Percentiles rank a stretch among this genome's conserved stretches.
Conservation (phyloP, 768 basidiomycete genomes). For the Hypholoma fasciculare region DNA sequence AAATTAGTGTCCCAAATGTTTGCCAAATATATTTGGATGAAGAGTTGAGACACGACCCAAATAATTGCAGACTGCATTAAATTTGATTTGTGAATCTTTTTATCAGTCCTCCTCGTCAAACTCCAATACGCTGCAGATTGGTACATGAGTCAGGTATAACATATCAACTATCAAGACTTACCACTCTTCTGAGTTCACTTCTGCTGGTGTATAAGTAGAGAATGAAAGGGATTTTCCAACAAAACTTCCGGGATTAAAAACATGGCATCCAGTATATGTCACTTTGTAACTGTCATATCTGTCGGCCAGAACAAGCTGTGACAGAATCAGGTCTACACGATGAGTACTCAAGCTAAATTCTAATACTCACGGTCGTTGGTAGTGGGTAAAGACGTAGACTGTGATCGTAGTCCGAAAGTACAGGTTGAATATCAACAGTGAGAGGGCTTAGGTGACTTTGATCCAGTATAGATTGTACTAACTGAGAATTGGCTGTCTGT, state of each 20-base stretch:
- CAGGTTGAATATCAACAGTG: constrained; percentile 81
- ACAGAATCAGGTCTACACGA: not conserved
- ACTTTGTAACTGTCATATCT: constrained; percentile 95
- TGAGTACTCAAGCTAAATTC: not conserved
- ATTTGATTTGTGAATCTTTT: too few relatives aligned
- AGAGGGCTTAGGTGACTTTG: constrained; percentile 94
- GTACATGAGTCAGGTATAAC: not conserved
- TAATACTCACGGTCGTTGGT: constrained; percentile 76
- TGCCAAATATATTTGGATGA: too few relatives aligned
- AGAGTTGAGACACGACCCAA: too few relatives aligned
- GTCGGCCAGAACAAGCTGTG: constrained; percentile 88
- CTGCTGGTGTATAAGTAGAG: constrained; percentile 88
- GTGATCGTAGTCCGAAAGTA: constrained; percentile 89
- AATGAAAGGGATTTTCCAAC: constrained; percentile 81
- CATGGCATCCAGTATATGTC: constrained; percentile 97
- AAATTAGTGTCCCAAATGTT: too few relatives aligned
- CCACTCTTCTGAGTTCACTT: constrained; percentile 85
- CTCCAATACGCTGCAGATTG: not conserved
- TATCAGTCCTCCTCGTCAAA: not conserved
- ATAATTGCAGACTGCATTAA: too few relatives aligned
- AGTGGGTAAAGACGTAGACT: constrained; percentile 90
- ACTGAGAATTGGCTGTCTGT: constrained; percentile 40
- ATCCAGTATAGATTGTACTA: constrained; percentile 95
- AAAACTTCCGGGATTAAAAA: constrained; percentile 97
- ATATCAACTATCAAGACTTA: constrained; percentile 25